phyloP scores from a whole-genome alignment of 2,329 filamentous ascomycete species.

The Rhynchosporium agropyri region DNA sequence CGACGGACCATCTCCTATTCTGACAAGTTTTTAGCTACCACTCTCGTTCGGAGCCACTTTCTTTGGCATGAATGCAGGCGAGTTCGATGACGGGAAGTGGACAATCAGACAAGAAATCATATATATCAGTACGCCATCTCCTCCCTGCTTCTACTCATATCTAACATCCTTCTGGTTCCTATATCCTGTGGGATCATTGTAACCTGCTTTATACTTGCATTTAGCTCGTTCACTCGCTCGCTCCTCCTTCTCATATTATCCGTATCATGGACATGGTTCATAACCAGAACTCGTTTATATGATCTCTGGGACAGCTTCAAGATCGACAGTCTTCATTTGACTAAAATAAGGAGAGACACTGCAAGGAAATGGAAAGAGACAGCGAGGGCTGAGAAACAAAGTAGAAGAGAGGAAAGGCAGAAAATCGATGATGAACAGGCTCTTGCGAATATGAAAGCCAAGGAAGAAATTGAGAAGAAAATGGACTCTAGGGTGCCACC shows the following conservation, averaged over 20 bases:
- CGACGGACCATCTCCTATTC: neutral
- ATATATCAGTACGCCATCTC: slow-evolving; percentile 23
- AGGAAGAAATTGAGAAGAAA: neutral
- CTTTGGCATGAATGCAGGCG: slow-evolving; percentile 45
- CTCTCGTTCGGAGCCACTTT: slow-evolving; percentile 45
- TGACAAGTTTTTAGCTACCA: slow-evolving; percentile 38
- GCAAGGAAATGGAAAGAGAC: neutral
- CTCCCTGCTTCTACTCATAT: neutral
- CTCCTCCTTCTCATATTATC: slow-evolving; percentile 5
- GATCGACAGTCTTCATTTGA: neutral
- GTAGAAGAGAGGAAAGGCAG: neutral
- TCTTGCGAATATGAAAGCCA: neutral
- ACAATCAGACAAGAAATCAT: slow-evolving; percentile 19
- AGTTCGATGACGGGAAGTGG: slow-evolving; percentile 13
- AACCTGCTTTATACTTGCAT: slow-evolving; percentile 13
- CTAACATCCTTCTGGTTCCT: slow-evolving; percentile 4
- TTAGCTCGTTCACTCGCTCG: neutral
- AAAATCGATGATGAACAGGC: neutral
- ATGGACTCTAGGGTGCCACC: neutral
- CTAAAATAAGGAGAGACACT: neutral
- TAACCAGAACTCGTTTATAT: slow-evolving; percentile 8
- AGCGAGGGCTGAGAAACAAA: neutral
- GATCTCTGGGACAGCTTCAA: neutral
- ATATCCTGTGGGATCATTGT: slow-evolving; percentile 18
- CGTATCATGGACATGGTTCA: neutral